These are phyloP conservation scores for Poronia punctata DNA, from an alignment of 495 filamentous ascomycete genomes.

Conservation along the genomic window DNA sequence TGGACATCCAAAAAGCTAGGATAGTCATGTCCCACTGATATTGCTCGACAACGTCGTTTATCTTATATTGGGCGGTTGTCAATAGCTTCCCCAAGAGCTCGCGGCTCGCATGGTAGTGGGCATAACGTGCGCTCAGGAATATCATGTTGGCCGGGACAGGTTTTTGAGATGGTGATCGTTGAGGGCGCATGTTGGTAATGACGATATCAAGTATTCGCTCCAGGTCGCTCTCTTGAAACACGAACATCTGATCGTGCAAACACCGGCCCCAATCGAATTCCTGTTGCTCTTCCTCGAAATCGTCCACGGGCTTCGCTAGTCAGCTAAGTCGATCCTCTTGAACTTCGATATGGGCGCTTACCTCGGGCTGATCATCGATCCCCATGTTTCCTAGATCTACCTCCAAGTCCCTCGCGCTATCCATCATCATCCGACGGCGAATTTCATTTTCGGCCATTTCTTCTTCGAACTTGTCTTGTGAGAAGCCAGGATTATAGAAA, in stretches of 20 bases:
- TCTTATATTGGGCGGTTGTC: slow-evolving; percentile 85
- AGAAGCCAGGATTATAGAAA: slow-evolving; percentile 90
- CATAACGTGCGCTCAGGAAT: slow-evolving; percentile 91
- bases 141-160: slow-evolving; percentile 96
- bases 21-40: slow-evolving; percentile 99
- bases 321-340: slow-evolving; percentile 2
- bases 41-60: slow-evolving; percentile 87
- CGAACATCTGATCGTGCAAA: slow-evolving; percentile 98
- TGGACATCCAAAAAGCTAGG: slow-evolving; percentile 97
- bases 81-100: slow-evolving; percentile 78
- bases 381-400: slow-evolving; percentile 95
- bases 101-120: slow-evolving; percentile 87
- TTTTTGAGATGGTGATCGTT: slow-evolving; percentile 91
- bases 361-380: slow-evolving; percentile 92
- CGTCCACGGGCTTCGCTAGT: slow-evolving; percentile 59
- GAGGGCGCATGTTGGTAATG: slow-evolving; percentile 97
- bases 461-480: slow-evolving; percentile 90
- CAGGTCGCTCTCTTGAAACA: slow-evolving; percentile 92
- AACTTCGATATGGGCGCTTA: slow-evolving; percentile 30
- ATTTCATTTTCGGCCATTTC: slow-evolving; percentile 96
- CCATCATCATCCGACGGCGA: slow-evolving; percentile 98
- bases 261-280: slow-evolving; percentile 98
- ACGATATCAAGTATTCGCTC: slow-evolving; percentile 87
- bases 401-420: slow-evolving; percentile 94
- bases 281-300: slow-evolving; percentile 80